Percentiles rank a stretch among this genome's conserved stretches.
phyloP scores from a whole-genome alignment of 306 rosid species.

The Herpetospermum pedunculosum region DNA sequence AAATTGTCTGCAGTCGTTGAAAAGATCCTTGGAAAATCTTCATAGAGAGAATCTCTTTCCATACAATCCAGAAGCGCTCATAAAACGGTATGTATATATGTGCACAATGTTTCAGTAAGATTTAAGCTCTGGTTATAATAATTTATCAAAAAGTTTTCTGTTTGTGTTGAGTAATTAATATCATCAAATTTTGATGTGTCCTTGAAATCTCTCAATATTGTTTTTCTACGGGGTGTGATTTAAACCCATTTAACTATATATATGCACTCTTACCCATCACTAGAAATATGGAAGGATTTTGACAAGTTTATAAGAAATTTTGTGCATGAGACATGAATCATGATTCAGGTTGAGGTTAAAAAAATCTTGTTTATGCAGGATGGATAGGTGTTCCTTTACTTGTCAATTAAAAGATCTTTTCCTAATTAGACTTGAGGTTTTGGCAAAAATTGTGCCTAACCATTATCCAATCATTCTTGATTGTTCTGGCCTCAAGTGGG shows the following conservation, averaged over 20 bases:
- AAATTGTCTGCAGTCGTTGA: constrained; percentile 57
- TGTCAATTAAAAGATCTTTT: background rate
- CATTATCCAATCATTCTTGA: background rate
- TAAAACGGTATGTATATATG: constrained; percentile 5
- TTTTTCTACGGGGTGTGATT: background rate
- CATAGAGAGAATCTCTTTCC: constrained; percentile 58
- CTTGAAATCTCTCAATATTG: background rate
- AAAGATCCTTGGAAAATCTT: constrained; percentile 62
- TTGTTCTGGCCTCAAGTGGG: background rate
- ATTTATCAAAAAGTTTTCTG: background rate
- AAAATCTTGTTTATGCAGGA: background rate
- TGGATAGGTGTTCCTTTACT: background rate
- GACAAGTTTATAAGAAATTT: background rate
- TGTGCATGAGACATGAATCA: background rate
- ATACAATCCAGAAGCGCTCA: constrained; percentile 8
- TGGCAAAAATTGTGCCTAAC: background rate
- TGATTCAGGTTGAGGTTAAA: background rate
- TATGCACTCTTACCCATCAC: background rate
- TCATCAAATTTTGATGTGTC: background rate
- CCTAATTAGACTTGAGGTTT: background rate
- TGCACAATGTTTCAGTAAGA: background rate
- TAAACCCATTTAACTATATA: background rate
- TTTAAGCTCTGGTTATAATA: background rate
- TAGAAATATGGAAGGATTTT: background rate
- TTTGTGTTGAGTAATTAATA: background rate